These are phyloP conservation scores for Huntiella abstrusa DNA, from an alignment of 2,329 filamentous ascomycete genomes.

Conservation along the genomic window DNA sequence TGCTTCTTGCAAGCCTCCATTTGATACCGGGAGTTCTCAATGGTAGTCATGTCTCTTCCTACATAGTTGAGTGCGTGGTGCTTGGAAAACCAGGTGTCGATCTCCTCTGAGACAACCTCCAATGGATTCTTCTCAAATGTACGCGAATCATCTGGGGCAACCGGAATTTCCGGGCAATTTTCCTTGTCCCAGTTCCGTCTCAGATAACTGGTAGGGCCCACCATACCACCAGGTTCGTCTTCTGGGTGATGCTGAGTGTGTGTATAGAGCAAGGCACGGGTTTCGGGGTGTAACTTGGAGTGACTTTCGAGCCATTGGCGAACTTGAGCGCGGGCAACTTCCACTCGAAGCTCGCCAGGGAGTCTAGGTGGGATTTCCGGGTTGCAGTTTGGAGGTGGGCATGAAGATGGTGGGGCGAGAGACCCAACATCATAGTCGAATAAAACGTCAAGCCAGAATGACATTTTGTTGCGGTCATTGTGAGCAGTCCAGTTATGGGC, in stretches of 20 bases:
- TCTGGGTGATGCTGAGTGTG: slow-evolving; percentile 32
- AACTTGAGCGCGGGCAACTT: slow-evolving; percentile 40
- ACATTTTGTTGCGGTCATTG: slow-evolving; percentile 51
- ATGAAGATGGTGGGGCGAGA: slow-evolving; percentile 20
- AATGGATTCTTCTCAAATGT: neutral
- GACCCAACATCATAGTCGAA: slow-evolving; percentile 35
- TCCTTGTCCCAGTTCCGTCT: slow-evolving; percentile 38
- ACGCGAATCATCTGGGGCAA: slow-evolving; percentile 13
- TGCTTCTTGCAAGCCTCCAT: slow-evolving; percentile 35
- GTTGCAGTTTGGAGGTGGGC: neutral
- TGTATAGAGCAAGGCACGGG: slow-evolving; percentile 32
- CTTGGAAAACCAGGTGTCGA: slow-evolving; percentile 41
- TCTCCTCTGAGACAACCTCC: slow-evolving; percentile 35
- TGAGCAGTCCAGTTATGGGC: slow-evolving; percentile 52
- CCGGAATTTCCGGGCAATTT: slow-evolving; percentile 9
- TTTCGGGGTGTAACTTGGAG: slow-evolving; percentile 37
- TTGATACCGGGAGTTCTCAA: slow-evolving; percentile 40
- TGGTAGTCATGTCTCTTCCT: slow-evolving; percentile 30
- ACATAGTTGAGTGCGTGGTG: slow-evolving; percentile 4
- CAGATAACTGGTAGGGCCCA: slow-evolving; percentile 31
- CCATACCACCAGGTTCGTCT: slow-evolving; percentile 26
- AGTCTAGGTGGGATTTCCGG: neutral
- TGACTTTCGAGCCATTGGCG: slow-evolving; percentile 45
- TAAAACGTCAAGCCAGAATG: slow-evolving; percentile 47
- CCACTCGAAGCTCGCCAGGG: slow-evolving; percentile 23